phyloP scores from a whole-genome alignment of 2,329 filamentous ascomycete genomes.

The Trichophyton verrucosum region DNA sequence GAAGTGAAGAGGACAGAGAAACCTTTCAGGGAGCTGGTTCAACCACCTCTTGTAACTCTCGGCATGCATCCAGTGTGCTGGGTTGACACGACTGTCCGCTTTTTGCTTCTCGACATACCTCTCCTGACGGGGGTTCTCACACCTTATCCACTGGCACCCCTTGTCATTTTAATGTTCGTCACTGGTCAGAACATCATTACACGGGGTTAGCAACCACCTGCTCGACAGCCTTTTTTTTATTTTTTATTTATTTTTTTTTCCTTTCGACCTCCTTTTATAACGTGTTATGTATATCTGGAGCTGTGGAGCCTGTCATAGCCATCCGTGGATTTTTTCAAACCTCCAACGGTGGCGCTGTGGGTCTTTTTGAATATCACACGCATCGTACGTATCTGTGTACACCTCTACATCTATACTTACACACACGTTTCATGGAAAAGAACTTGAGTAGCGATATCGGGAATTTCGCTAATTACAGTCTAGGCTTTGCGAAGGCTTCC shows the following conservation, averaged over 20 bases:
- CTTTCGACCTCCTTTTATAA: background rate
- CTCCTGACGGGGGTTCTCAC: constrained; percentile 1
- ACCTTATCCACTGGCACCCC: constrained; percentile 1
- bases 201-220: background rate
- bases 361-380: constrained; percentile 1
- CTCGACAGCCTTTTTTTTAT: background rate
- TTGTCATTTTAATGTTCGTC: constrained; percentile 7
- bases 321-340: constrained; percentile 1
- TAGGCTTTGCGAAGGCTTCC: constrained; percentile 8
- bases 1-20: background rate
- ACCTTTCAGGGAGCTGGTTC: background rate
- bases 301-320: background rate
- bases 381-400: constrained; percentile 3
- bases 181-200: constrained; percentile 4
- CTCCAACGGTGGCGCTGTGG: constrained; percentile 4
- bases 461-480: constrained; percentile 5
- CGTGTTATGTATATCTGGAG: background rate
- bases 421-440: background rate
- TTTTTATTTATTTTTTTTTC: background rate
- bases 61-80: constrained; percentile 3
- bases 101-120: background rate
- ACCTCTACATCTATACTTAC: background rate
- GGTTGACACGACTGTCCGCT: background rate
- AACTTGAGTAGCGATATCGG: background rate
- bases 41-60: background rate